Conservation (phyloP, 805 yeast genomes). For the Yamadazyma olivae region DNA sequence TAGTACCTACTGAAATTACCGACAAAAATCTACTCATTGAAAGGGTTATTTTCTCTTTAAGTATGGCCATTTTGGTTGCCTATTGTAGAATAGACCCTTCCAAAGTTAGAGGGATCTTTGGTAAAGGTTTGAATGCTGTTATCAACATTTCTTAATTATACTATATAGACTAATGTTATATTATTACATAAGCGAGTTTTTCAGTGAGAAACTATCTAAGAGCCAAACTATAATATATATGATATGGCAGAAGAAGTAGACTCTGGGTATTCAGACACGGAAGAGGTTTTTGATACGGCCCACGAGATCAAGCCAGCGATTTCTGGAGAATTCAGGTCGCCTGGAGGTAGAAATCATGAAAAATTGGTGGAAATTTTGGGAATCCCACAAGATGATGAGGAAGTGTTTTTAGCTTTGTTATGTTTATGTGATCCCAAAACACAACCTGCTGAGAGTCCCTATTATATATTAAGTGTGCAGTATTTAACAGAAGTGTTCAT, state of each 20-base stretch:
- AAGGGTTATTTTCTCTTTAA: slow-evolving; percentile 27
- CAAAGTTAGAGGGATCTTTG: slow-evolving; percentile 36
- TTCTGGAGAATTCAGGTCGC: slow-evolving; percentile 6
- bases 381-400: slow-evolving; percentile 14
- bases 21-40: slow-evolving; percentile 25
- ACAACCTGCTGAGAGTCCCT: slow-evolving; percentile 43
- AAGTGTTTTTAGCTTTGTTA: slow-evolving; percentile 16
- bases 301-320: slow-evolving; percentile 2
- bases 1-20: slow-evolving; percentile 25
- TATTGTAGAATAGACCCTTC: slow-evolving; percentile 24
- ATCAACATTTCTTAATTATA: slow-evolving; percentile 1
- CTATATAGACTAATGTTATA: too few relatives aligned
- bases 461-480: slow-evolving; percentile 4
- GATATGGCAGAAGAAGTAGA: too few relatives aligned
- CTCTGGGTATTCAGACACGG: slow-evolving; percentile 5
- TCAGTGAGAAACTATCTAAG: too few relatives aligned
- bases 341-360: slow-evolving; percentile 14
- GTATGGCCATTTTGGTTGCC: slow-evolving; percentile 36
- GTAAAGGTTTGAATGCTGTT: slow-evolving; percentile 26
- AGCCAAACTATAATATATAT: too few relatives aligned
- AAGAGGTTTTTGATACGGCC: slow-evolving; percentile 1
- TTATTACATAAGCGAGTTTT: too few relatives aligned
- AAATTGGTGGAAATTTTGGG: slow-evolving; percentile 13
- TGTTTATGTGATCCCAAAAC: slow-evolving; percentile 60
- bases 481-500: slow-evolving; percentile 4